A percentile compares a stretch with the other conserved stretches of the same genome.
These are phyloP conservation scores for Cucurbitaria berberidis DNA, from an alignment of 2,329 filamentous ascomycete genomes.

Conservation along the genomic window DNA sequence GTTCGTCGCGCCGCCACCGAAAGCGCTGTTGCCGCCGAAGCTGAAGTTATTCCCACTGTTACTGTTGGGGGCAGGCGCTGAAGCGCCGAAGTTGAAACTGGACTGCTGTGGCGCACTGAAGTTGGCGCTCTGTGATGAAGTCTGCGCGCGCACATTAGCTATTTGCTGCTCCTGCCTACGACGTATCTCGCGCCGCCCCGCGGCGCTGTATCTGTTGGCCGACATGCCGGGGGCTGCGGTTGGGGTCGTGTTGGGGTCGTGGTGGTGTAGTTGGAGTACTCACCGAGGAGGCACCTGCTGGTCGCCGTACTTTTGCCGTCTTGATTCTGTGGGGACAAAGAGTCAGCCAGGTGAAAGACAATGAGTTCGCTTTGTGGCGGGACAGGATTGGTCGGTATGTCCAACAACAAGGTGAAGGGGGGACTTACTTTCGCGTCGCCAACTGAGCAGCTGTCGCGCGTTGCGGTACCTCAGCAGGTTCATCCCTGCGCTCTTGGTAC, in stretches of 20 bases:
- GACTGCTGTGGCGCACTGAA: slow-evolving; percentile 25
- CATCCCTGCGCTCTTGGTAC: slow-evolving; percentile 38
- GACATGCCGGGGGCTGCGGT: slow-evolving; percentile 8
- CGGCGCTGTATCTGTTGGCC: slow-evolving; percentile 9
- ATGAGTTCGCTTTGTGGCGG: slow-evolving; percentile 11
- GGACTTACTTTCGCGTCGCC: slow-evolving; percentile 62
- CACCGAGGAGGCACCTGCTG: slow-evolving; percentile 31
- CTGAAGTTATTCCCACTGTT: slow-evolving; percentile 19
- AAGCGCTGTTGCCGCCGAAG: slow-evolving; percentile 16
- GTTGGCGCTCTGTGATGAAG: slow-evolving; percentile 27
- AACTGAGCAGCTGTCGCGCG: slow-evolving; percentile 62
- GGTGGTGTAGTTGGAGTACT: slow-evolving; percentile 21
- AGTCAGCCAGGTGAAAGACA: slow-evolving; percentile 20
- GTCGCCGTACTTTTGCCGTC: slow-evolving; percentile 31
- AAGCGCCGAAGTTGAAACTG: slow-evolving; percentile 34
- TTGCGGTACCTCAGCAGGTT: slow-evolving; percentile 54
- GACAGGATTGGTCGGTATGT: neutral
- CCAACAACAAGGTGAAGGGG: slow-evolving; percentile 1
- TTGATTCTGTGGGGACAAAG: slow-evolving; percentile 32
- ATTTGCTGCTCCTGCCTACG: slow-evolving; percentile 11
- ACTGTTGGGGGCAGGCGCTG: slow-evolving; percentile 21
- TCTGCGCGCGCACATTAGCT: slow-evolving; percentile 30
- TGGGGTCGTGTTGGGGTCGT: slow-evolving; percentile 4
- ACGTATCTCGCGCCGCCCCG: slow-evolving; percentile 15
- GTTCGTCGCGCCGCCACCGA: slow-evolving; percentile 30